Evolutionary conservation across 78 protist genomes (phyloP).

Genomic region (Blattamonas nauphoetae): DNA sequence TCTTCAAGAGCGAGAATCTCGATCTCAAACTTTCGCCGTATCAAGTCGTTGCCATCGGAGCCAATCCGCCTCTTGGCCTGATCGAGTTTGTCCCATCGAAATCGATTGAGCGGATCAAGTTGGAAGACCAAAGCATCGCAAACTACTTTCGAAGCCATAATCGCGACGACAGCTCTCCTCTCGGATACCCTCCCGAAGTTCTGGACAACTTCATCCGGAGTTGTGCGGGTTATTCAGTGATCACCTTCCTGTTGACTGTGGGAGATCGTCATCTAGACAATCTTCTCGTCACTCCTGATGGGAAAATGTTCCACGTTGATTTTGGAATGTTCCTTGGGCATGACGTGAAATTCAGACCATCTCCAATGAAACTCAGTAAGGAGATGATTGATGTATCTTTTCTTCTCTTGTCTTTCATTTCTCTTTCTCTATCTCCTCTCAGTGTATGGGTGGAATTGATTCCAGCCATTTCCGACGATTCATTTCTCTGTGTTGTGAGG

Average conservation of each 20-base stretch:
- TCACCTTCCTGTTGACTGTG: slow-evolving; percentile 81
- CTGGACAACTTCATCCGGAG: slow-evolving; percentile 60
- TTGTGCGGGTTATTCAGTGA: slow-evolving; percentile 85
- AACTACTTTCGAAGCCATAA: slow-evolving; percentile 44
- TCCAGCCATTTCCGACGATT: slow-evolving; percentile 1
- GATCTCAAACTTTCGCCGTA: slow-evolving; percentile 64
- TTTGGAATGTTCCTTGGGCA: slow-evolving; percentile 87
- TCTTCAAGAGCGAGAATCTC: slow-evolving; percentile 61
- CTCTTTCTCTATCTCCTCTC: slow-evolving; percentile 8
- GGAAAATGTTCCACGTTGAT: slow-evolving; percentile 81
- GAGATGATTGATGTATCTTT: slow-evolving; percentile 28
- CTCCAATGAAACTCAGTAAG: slow-evolving; percentile 26
- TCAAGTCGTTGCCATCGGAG: slow-evolving; percentile 58
- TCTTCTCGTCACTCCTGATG: slow-evolving; percentile 65
- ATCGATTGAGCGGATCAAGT: slow-evolving; percentile 60
- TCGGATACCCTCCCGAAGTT: slow-evolving; percentile 41
- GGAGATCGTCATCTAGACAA: slow-evolving; percentile 93
- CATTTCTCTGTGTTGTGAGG: slow-evolving; percentile 4
- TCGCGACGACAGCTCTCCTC: slow-evolving; percentile 34
- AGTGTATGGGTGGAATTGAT: slow-evolving; percentile 7
- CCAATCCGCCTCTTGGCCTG: slow-evolving; percentile 70
- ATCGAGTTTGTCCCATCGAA: slow-evolving; percentile 70
- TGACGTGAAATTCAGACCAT: slow-evolving; percentile 13
- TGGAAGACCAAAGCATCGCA: slow-evolving; percentile 45
- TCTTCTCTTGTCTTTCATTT: background rate